A percentile compares a stretch with the other conserved stretches of the same genome.
Evolutionary conservation across 2,329 filamentous ascomycete genomes (phyloP).

Genomic region (Colletotrichum truncatum): DNA sequence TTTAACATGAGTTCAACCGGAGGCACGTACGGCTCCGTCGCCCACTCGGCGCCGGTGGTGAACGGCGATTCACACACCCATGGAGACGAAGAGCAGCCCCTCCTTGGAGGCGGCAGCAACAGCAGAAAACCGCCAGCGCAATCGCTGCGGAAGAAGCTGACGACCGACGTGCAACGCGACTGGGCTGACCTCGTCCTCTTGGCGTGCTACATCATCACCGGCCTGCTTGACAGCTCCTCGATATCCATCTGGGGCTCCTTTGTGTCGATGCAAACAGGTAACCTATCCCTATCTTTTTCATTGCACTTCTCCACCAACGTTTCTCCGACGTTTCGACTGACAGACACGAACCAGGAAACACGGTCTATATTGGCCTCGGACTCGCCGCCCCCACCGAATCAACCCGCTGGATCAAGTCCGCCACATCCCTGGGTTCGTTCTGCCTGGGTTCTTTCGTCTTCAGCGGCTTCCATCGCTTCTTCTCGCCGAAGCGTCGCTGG

Average conservation of each 20-base stretch:
- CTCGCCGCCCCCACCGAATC: conserved; percentile 65
- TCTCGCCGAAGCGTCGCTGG: conserved; percentile 70
- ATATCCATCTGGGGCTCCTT: conserved; percentile 83
- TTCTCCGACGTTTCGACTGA: background rate
- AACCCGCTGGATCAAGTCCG: conserved; percentile 76
- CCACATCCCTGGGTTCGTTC: conserved; percentile 75
- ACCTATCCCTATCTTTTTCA: conserved; percentile 32
- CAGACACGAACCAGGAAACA: conserved; percentile 65
- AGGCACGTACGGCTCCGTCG: conserved; percentile 16
- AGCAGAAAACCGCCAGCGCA: conserved; percentile 31
- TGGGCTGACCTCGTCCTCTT: conserved; percentile 76
- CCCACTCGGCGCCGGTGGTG: conserved; percentile 4
- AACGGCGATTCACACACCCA: conserved; percentile 8
- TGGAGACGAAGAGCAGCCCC: conserved; percentile 43
- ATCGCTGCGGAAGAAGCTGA: conserved; percentile 43
- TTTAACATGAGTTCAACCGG: background rate
- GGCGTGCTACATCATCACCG: conserved; percentile 79
- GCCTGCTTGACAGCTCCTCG: conserved; percentile 79
- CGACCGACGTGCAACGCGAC: conserved; percentile 62
- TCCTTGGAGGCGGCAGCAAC: conserved; percentile 37
- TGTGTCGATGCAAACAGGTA: conserved; percentile 85
- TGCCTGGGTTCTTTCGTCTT: conserved; percentile 79
- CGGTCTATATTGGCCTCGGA: conserved; percentile 80
- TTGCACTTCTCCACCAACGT: background rate
- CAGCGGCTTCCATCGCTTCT: conserved; percentile 71